These are phyloP conservation scores for Plasmodium berghei DNA, from an alignment of 169 alveolate species.

Conservation along the genomic window DNA sequence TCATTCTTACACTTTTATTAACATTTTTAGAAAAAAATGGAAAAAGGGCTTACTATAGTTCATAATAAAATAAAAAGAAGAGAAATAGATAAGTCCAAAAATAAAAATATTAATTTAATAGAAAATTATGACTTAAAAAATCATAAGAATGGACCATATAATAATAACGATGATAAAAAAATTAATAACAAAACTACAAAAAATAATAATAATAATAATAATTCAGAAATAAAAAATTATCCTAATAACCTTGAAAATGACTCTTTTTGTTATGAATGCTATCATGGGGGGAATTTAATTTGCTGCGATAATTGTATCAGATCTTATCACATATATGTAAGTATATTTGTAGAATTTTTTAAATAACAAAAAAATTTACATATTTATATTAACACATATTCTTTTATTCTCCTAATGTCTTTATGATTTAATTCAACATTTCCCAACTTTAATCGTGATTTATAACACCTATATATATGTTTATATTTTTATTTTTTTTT, in stretches of 20 bases:
- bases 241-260: slow-evolving; percentile 26
- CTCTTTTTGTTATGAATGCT: slow-evolving; percentile 73
- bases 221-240: slow-evolving; percentile 11
- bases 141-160: slow-evolving; percentile 29
- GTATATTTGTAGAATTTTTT: neutral
- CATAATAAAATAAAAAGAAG: slow-evolving; percentile 47
- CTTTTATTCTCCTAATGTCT: neutral
- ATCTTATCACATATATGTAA: slow-evolving; percentile 79
- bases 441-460: too few species aligned
- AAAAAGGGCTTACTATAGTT: slow-evolving; percentile 31
- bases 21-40: slow-evolving; percentile 20
- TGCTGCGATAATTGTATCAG: slow-evolving; percentile 83
- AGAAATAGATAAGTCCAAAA: slow-evolving; percentile 48
- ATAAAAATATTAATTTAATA: slow-evolving; percentile 15
- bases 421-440: neutral
- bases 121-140: slow-evolving; percentile 14
- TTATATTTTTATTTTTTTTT: neutral
- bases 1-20: neutral
- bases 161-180: slow-evolving; percentile 26
- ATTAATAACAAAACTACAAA: slow-evolving; percentile 29
- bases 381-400: neutral
- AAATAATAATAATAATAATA: slow-evolving; percentile 11
- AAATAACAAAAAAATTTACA: neutral
- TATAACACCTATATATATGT: neutral
- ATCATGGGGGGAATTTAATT: slow-evolving; percentile 83